Percentiles rank a stretch among this genome's conserved stretches.
Conservation (phyloP, 306 rosid genomes). For the Begonia masoniana region DNA sequence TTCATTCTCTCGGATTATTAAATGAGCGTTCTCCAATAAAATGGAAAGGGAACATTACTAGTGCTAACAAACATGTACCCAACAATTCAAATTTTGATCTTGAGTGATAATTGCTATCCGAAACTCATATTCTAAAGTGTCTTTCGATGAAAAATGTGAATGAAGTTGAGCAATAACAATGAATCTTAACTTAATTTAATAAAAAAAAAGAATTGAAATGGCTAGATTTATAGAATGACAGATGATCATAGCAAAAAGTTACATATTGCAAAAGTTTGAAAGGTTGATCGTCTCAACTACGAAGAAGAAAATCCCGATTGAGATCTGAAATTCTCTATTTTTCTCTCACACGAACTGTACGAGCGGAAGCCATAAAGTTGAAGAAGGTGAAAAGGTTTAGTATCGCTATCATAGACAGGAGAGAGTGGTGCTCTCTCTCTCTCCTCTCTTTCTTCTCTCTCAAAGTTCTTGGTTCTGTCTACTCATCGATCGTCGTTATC, state of each 20-base stretch:
- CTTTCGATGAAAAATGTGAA: too few relatives aligned
- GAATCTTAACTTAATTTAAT: not conserved
- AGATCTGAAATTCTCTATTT: slow-evolving; percentile 4
- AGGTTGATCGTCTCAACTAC: not conserved
- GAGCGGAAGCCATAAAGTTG: not conserved
- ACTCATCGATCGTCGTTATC: slow-evolving; percentile 9
- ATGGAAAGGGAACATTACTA: too few relatives aligned
- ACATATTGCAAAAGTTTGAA: too few relatives aligned
- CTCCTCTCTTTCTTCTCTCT: not conserved
- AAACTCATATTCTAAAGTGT: too few relatives aligned
- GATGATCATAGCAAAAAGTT: too few relatives aligned
- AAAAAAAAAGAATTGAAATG: not conserved
- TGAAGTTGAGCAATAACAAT: too few relatives aligned
- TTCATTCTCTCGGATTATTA: too few relatives aligned
- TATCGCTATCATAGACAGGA: not conserved
- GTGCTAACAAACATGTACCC: too few relatives aligned
- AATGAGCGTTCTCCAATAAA: too few relatives aligned
- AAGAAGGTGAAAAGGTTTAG: not conserved
- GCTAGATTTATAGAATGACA: not conserved
- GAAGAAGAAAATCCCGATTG: slow-evolving; percentile 5
- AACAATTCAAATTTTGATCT: too few relatives aligned
- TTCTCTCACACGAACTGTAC: slow-evolving; percentile 5
- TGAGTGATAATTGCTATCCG: too few relatives aligned
- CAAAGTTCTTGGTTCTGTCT: not conserved
- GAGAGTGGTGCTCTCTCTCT: not conserved